Evolutionary conservation across 176 grass and related monocot species (phyloP).

Genomic region (Oryza nivara): DNA sequence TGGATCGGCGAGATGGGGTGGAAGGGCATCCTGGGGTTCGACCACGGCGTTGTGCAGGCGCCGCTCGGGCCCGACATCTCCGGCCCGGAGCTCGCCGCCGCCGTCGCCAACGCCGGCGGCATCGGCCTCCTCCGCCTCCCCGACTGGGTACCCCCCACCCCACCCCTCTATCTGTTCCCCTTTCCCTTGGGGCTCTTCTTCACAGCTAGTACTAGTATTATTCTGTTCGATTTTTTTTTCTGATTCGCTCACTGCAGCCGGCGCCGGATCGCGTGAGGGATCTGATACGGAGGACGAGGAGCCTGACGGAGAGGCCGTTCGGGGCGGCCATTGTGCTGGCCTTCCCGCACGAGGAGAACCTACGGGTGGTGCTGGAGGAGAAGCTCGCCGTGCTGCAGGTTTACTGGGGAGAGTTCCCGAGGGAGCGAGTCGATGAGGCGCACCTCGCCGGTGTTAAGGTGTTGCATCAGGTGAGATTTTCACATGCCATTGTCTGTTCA

Average conservation of each 20-base stretch:
- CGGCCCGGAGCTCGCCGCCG: slow-evolving; percentile 85
- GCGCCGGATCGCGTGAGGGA: slow-evolving; percentile 76
- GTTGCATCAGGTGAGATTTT: slow-evolving; percentile 76
- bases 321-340: slow-evolving; percentile 70
- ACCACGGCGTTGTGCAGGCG: slow-evolving; percentile 88
- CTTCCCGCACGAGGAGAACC: slow-evolving; percentile 82
- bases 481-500: not conserved
- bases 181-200: too few relatives aligned
- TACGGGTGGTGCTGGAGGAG: slow-evolving; percentile 83
- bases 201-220: too few relatives aligned
- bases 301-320: slow-evolving; percentile 75
- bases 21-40: slow-evolving; percentile 86
- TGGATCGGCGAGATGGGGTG: slow-evolving; percentile 52
- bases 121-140: slow-evolving; percentile 90
- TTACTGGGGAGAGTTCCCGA: slow-evolving; percentile 89
- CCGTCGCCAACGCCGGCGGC: slow-evolving; percentile 82
- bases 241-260: slow-evolving; percentile 46
- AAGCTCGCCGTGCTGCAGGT: slow-evolving; percentile 81
- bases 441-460: slow-evolving; percentile 87
- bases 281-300: slow-evolving; percentile 71
- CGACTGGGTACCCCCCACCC: slow-evolving; percentile 57
- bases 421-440: slow-evolving; percentile 64
- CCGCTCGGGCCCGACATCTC: slow-evolving; percentile 96
- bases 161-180: too few relatives aligned
- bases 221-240: not conserved